Base-by-base conservation (phyloP, 1,284 basidiomycete genomes). In the Irpex sp. region DNA sequence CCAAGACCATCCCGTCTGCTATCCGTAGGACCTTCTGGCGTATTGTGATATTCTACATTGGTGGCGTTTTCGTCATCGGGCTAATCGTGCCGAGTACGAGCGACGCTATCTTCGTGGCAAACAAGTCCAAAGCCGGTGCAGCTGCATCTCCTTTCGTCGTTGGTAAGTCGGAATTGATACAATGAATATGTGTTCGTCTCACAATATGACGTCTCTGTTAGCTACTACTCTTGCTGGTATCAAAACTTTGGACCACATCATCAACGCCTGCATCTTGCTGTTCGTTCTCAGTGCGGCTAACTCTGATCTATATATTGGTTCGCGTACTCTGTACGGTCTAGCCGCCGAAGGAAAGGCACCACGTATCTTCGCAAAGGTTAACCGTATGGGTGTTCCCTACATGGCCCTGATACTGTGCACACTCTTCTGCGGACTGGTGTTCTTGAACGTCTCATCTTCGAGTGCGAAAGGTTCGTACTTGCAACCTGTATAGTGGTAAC, bases 121-220 rank as follows among this genome's bases (percentile, higher is more conserved):
- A 81, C 59, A 84, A 82, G 66, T 79, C 85, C 8, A 85, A 83
- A 65, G 77, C 82, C 39, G 87, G 87, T 59, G 85, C 88, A 11
- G 83, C 87, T 13, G 90, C 91, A 3, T 92, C 88, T 57, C 91
- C 92, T 0, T 93, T 93, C 72, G 88, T 93, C 57, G 88, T 93
- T 13, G 83, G 84, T 86, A 66, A 63, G 76, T 66, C 59, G 71
- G 19, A 69, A 82, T 5, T 76, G 76, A 4, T 71, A 73, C 60
- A 59, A 75, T 80, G 68, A 66, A 68, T 33, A 63, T 17, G 47
- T 43, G 13, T 61, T 17, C 11, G n/a, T 75, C 72, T 15, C 77
- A 75, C 37, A 79, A 51, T 8, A 51, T 3, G 19, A 13, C 79
- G 17, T 81, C 79, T 66, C 77, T 77, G 58, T 76, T 79, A 71